Evolutionary conservation across 139 green algal genomes (phyloP), one percentile per base, ranked within the genome.

Genomic region (Chlorella sp.): DNA sequence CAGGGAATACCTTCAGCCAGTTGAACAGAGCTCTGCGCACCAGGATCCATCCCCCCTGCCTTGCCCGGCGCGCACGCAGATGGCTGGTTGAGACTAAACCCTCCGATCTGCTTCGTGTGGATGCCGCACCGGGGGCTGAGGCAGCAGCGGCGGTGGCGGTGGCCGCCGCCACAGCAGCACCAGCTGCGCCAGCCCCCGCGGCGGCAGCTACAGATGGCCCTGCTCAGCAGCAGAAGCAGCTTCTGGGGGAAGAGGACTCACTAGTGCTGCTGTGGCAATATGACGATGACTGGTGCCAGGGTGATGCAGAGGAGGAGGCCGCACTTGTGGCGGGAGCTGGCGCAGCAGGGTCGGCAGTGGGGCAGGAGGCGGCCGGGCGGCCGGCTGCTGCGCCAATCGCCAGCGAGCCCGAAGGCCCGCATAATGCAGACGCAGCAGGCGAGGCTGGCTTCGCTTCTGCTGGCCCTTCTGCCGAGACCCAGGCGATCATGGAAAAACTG

Each of bases 71-170:
- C n/a, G n/a, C n/a, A n/a, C 31, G 53, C 69, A 76, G 82, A 29
- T 93, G 89, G 89, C 66, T 93, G 8, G 69, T 91, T 12, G 41
- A 87, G 25, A 67, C 60, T 7, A 31, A 73, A 15, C 79, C 84
- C 27, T 40, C 82, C 55, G 82, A 82, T n/a, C 55, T 70, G 35
- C 55, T n/a, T 41, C 23, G 29, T 21, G 33, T 63, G 23, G 40
- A 69, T 41, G 59, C 71, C 14, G 71, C 71, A 0, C 71, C 71
- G 1, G 58, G 23, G 0, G 41, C 46, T 8, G 35, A 61, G 66
- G 29, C 11, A 66, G 31, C 29, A 42, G 21, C n/a, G 25, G 56
- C 33, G 64, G 56, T 19, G 2, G 35, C 23, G 42, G 63, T 41
- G 25, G 55, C 42, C 50, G 38, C 43, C 35, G 36, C 4, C 41